phyloP scores from a whole-genome alignment of 257 asterid genomes.

The Solanum chilense region DNA sequence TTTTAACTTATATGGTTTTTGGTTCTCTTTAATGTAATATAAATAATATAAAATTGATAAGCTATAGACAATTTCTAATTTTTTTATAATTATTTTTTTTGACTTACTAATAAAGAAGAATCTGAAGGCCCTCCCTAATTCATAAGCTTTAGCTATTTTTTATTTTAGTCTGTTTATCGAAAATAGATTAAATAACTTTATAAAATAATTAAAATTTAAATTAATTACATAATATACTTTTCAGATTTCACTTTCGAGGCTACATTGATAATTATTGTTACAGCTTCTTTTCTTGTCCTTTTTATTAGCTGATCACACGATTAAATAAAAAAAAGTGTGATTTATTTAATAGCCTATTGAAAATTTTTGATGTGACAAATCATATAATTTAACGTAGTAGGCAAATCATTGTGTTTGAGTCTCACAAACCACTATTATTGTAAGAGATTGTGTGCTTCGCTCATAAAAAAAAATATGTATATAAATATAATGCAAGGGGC shows the following conservation, averaged over 20 bases:
- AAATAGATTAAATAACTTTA: accelerated
- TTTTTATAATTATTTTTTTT: background rate
- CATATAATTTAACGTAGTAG: background rate
- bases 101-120: background rate
- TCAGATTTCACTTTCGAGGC: background rate
- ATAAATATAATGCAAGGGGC: accelerated
- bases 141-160: background rate
- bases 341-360: background rate
- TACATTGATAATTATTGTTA: no score
- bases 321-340: background rate
- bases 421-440: background rate
- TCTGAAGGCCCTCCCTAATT: background rate
- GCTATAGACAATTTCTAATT: background rate
- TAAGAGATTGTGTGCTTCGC: accelerated
- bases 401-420: background rate
- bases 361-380: background rate
- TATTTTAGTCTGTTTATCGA: background rate
- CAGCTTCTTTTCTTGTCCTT: background rate
- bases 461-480: background rate
- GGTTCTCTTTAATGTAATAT: background rate
- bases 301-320: background rate
- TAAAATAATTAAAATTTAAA: no score
- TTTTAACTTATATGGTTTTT: background rate
- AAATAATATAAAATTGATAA: background rate
- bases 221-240: accelerated